Evolutionary conservation across 208 protist genomes (phyloP).

Genomic region (Acanthamoeba sp.): DNA sequence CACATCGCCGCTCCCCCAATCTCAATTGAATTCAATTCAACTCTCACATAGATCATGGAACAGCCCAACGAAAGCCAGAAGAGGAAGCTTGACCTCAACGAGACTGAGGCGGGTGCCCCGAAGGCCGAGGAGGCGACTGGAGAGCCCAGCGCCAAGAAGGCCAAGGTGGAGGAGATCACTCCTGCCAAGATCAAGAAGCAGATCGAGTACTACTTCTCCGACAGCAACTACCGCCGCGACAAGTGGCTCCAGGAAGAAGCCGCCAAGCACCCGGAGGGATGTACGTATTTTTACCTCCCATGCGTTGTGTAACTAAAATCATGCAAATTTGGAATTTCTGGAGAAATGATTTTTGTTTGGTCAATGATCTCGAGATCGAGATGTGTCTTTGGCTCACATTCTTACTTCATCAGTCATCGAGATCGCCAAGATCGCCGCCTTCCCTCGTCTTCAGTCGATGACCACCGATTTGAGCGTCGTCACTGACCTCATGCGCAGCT

Average conservation of each 20-base stretch:
- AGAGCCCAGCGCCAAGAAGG: slow-evolving; percentile 61
- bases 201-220: slow-evolving; percentile 81
- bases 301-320: too few relatives aligned
- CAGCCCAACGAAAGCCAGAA: slow-evolving; percentile 46
- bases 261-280: slow-evolving; percentile 77
- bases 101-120: neutral
- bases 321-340: too few relatives aligned
- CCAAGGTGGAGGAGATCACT: slow-evolving; percentile 35
- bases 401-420: slow-evolving; percentile 4
- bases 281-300: slow-evolving; percentile 74
- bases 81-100: slow-evolving; percentile 29
- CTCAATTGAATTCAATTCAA: neutral
- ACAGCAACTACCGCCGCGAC: slow-evolving; percentile 78
- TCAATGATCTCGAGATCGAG: too few relatives aligned
- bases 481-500: slow-evolving; percentile 4
- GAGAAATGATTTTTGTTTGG: too few relatives aligned
- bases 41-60: slow-evolving; percentile 22
- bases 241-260: slow-evolving; percentile 76
- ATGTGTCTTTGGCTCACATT: neutral
- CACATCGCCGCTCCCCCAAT: neutral
- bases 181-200: slow-evolving; percentile 74
- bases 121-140: neutral
- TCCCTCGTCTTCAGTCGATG: slow-evolving; percentile 15
- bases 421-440: slow-evolving; percentile 52
- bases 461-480: slow-evolving; percentile 17